phyloP scores from a whole-genome alignment of 164 flowering plant species.

The Vitis vinifera region DNA sequence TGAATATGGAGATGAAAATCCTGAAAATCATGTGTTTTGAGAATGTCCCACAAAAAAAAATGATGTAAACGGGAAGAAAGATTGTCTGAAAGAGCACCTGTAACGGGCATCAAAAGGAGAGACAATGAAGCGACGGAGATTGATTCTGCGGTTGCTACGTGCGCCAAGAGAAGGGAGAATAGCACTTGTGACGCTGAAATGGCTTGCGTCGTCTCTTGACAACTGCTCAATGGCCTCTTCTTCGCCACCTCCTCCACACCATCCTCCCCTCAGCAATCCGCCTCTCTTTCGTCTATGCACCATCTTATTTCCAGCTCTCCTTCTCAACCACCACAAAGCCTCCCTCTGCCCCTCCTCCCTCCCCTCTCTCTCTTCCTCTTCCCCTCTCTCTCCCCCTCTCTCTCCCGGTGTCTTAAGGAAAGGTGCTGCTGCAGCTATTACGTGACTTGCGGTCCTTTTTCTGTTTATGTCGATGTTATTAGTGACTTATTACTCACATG shows the following conservation, averaged over 20 bases:
- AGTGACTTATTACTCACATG: too few species aligned
- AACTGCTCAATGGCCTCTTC: slow-evolving; percentile 11
- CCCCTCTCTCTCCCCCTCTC: background rate
- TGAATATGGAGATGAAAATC: too few species aligned
- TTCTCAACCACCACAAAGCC: too few species aligned
- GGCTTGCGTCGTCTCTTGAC: slow-evolving; percentile 32
- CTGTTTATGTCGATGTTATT: too few species aligned
- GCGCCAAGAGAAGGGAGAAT: slow-evolving; percentile 60
- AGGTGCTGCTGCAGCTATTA: too few species aligned
- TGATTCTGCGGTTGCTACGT: slow-evolving; percentile 21
- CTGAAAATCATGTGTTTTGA: too few species aligned
- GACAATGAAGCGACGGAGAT: slow-evolving; percentile 41
- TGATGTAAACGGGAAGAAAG: too few species aligned
- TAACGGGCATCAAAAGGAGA: slow-evolving; percentile 52
- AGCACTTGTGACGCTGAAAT: slow-evolving; percentile 30
- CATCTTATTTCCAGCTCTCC: background rate
- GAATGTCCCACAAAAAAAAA: too few species aligned
- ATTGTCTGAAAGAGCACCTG: slow-evolving; percentile 24
- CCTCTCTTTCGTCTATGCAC: background rate
- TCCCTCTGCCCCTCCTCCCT: too few species aligned
- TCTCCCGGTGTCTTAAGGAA: too few species aligned
- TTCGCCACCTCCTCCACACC: background rate
- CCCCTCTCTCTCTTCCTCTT: background rate
- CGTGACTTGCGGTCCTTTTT: too few species aligned
- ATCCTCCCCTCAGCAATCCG: background rate